These are phyloP conservation scores for Cryptococcus sp. DNA, from an alignment of 1,284 basidiomycete genomes.

Conservation along the genomic window DNA sequence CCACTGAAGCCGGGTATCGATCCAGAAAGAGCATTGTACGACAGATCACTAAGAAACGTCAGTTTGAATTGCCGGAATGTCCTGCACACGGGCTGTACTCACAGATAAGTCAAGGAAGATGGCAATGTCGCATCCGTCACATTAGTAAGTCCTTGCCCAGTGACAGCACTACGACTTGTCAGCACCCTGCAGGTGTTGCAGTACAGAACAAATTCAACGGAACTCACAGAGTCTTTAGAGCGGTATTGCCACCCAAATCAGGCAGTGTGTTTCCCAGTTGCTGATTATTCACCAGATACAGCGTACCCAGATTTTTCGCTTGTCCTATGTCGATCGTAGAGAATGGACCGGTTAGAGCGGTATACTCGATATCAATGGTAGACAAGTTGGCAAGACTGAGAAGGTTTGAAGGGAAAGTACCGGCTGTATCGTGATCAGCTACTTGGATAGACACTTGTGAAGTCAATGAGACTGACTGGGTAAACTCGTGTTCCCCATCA, in stretches of 20 bases:
- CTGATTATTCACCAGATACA: constrained; percentile 34
- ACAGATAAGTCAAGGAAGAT: constrained; percentile 34
- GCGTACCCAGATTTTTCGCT: constrained; percentile 16
- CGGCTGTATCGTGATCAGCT: constrained; percentile 19
- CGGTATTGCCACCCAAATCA: constrained; percentile 17
- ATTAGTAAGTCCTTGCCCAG: constrained; percentile 22
- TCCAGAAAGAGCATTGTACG: constrained; percentile 37
- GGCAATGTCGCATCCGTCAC: constrained; percentile 21
- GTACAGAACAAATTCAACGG: too few relatives aligned
- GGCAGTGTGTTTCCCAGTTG: constrained; percentile 36
- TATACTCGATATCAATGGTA: constrained; percentile 36
- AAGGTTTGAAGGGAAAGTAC: constrained; percentile 26
- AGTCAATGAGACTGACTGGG: constrained; percentile 30
- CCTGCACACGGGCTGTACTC: constrained; percentile 5
- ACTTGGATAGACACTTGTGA: not conserved
- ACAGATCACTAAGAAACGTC: constrained; percentile 31
- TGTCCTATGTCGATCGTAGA: constrained; percentile 19
- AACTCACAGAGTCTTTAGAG: constrained; percentile 34
- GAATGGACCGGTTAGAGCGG: constrained; percentile 31
- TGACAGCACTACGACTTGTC: constrained; percentile 15
- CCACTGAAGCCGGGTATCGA: constrained; percentile 23
- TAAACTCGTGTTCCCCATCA: constrained; percentile 36
- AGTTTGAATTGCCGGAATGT: not conserved
- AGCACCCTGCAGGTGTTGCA: not conserved
- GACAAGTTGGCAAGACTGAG: constrained; percentile 23